Conservation (phyloP, 371 early-diverging fungal genomes). For the Dinochytrium kinnereticum region DNA sequence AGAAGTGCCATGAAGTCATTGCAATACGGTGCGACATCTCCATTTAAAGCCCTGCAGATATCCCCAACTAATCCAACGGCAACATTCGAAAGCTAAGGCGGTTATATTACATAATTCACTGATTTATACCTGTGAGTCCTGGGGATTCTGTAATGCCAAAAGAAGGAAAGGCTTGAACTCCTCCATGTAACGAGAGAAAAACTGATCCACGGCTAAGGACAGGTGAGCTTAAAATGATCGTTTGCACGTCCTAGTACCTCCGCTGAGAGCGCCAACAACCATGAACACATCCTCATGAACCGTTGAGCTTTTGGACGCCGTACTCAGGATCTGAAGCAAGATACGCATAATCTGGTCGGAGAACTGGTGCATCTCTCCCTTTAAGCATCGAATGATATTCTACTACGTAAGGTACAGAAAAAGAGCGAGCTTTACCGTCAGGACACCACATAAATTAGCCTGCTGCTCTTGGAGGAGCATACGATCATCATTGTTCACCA, state of each 20-base stretch:
- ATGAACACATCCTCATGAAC: conserved; percentile 94
- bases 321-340: conserved; percentile 61
- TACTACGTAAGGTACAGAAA: neutral
- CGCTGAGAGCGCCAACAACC: conserved; percentile 83
- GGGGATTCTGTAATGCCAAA: conserved; percentile 82
- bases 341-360: conserved; percentile 78
- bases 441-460: conserved; percentile 85
- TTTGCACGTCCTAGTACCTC: conserved; percentile 41
- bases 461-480: conserved; percentile 81
- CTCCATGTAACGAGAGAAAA: conserved; percentile 86
- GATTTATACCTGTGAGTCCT: conserved; percentile 76
- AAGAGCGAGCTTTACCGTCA: conserved; percentile 56
- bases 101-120: neutral
- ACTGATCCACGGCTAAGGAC: conserved; percentile 70
- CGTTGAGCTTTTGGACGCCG: conserved; percentile 77
- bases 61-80: conserved; percentile 95
- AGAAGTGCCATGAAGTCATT: conserved; percentile 85
- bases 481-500: conserved; percentile 81
- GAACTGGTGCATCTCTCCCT: conserved; percentile 37
- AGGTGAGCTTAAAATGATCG: neutral
- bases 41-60: conserved; percentile 83
- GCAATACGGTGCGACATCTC: conserved; percentile 74
- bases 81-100: conserved; percentile 72
- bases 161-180: conserved; percentile 83
- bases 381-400: conserved; percentile 28